These are phyloP conservation scores for Microcyclosporella mali DNA, from an alignment of 2,329 filamentous ascomycete genomes.

Conservation along the genomic window DNA sequence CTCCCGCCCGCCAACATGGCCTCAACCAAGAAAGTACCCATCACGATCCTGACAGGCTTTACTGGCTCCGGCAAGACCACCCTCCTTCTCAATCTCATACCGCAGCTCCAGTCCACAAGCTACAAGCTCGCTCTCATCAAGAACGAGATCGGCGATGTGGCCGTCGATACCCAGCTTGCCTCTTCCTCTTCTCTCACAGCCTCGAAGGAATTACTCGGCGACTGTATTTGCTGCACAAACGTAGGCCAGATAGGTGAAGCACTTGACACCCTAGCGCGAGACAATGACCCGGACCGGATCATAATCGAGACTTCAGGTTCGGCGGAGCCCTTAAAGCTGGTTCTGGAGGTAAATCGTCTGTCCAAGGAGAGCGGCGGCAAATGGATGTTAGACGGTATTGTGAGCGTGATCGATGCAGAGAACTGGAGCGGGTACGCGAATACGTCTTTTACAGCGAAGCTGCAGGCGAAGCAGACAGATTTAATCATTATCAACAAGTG, in stretches of 20 bases:
- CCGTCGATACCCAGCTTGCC: constrained; percentile 87
- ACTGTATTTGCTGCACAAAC: constrained; percentile 98
- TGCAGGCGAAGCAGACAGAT: constrained; percentile 87
- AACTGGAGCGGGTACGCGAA: constrained; percentile 93
- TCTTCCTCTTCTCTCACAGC: constrained; percentile 75
- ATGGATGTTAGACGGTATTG: constrained; percentile 78
- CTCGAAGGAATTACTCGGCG: constrained; percentile 88
- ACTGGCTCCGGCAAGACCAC: constrained; percentile 95
- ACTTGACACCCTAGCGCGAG: constrained; percentile 63
- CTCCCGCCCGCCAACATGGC: too few relatives aligned
- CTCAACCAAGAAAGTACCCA: constrained; percentile 52
- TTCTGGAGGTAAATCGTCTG: constrained; percentile 81
- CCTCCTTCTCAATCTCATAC: constrained; percentile 85
- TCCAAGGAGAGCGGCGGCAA: constrained; percentile 56
- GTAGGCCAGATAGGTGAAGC: constrained; percentile 84
- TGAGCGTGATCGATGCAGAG: constrained; percentile 87
- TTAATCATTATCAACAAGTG: constrained; percentile 91
- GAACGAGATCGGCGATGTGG: constrained; percentile 95
- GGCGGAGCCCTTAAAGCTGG: constrained; percentile 75
- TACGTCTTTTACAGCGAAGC: constrained; percentile 77
- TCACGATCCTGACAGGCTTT: constrained; percentile 95
- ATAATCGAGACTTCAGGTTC: constrained; percentile 89
- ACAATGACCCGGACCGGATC: constrained; percentile 68
- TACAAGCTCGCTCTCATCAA: constrained; percentile 94
- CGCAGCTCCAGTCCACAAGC: constrained; percentile 81